Percentiles rank a stretch among this genome's conserved stretches.
These are phyloP conservation scores for Ascochyta fabae DNA, from an alignment of 2,329 filamentous ascomycete genomes.

Conservation along the genomic window DNA sequence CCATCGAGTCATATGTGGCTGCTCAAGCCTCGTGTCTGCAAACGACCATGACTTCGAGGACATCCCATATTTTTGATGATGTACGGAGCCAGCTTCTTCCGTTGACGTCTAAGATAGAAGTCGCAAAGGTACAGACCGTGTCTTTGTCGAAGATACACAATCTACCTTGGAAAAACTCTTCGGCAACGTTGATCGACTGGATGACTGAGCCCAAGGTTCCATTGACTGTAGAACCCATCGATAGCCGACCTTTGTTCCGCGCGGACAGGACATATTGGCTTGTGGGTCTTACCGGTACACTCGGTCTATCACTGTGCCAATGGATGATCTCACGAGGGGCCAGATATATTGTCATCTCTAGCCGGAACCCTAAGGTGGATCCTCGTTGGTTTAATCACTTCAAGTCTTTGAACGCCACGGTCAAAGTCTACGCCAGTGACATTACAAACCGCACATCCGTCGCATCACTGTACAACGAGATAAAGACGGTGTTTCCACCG, in stretches of 20 bases:
- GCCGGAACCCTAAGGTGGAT: conserved; percentile 49
- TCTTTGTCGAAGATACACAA: not conserved
- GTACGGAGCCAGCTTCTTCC: conserved; percentile 14
- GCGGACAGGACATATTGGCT: conserved; percentile 26
- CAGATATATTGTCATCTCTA: conserved; percentile 43
- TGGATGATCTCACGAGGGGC: conserved; percentile 37
- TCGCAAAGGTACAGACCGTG: not conserved
- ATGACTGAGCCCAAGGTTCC: not conserved
- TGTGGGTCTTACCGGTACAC: conserved; percentile 27
- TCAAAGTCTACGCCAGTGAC: conserved; percentile 4
- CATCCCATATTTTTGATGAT: not conserved
- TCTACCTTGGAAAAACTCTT: not conserved
- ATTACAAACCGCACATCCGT: conserved; percentile 8
- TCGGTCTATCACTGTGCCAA: conserved; percentile 25
- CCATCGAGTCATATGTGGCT: not conserved
- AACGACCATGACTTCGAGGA: not conserved
- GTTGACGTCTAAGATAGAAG: not conserved
- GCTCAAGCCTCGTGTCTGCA: not conserved
- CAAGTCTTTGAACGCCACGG: not conserved
- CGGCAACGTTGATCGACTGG: not conserved
- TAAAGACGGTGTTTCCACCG: conserved; percentile 2
- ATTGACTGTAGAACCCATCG: not conserved
- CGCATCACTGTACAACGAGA: not conserved
- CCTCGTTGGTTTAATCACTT: conserved; percentile 11
- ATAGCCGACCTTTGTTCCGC: conserved; percentile 4